Base-by-base conservation (phyloP, 306 rosid species). In the Vachellia collinsii region DNA sequence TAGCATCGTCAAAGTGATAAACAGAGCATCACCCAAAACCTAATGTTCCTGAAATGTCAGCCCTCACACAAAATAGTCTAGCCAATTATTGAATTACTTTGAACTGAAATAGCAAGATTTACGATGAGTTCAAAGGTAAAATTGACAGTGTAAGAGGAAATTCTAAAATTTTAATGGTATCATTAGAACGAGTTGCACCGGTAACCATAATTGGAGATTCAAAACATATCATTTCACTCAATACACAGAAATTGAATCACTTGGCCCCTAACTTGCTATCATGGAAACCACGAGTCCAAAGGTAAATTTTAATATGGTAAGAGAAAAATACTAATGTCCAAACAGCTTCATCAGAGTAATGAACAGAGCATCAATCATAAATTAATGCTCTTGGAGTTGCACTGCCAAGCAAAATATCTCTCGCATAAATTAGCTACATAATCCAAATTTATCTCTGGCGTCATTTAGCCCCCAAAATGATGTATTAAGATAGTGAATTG, bases 1-100 rank as follows among this genome's bases (percentile, higher is more conserved):
- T 51, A 47, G 58, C 72, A 74, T 20, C 73, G 46, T 82, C 61
- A 62, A 56, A 75, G 38, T 37, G 61, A 70, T 71, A 62, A 76
- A 77, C 53, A 58, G 64, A 72, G 74, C 65, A 66, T 72, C 66
- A 80, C 43, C 66, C 37, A 36, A 22, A 68, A 39, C 53, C 79
- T 75, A 29, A 67, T 70, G 41, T 79, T 71, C 25, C 59, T 38
- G 50, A 54, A 58, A 29, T 74, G 29, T 54, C 17, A 53, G 38
- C 54, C 43, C 46, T 20, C 17, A 76, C 71, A 70, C 42, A 14
- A 51, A 83, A 63, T 61, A 78, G 43, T 39, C 17, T 76, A 47
- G 70, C 51, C 43, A 80, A 59, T 51, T 36, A 70, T 54, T 66
- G 29, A 69, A 72, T 47, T 58, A 46, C 44, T 75, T 63, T 71